phyloP scores from a whole-genome alignment of 2,329 filamentous ascomycete species.

The Penicillium vulpinum region DNA sequence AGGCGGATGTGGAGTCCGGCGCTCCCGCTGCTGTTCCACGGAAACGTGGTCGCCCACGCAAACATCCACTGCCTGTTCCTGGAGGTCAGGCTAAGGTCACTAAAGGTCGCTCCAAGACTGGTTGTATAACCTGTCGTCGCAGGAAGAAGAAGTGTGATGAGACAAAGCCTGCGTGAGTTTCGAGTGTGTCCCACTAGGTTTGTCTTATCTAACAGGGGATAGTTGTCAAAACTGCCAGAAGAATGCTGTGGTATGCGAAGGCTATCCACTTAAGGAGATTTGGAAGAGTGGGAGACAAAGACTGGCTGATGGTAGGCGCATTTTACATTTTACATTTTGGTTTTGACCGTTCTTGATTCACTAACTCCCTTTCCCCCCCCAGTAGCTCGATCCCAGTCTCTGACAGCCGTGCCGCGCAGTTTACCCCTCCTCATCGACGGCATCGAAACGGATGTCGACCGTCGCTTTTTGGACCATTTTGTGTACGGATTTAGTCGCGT shows the following conservation, averaged over 20 bases:
- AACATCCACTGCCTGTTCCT: conserved; percentile 67
- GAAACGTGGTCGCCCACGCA: conserved; percentile 77
- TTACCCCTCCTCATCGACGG: conserved; percentile 70
- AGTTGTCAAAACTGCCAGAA: conserved; percentile 77
- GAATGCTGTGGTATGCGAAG: conserved; percentile 88
- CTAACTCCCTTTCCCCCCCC: conserved; percentile 6
- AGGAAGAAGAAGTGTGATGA: conserved; percentile 62
- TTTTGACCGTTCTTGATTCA: conserved; percentile 3
- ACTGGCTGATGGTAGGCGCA: conserved; percentile 60
- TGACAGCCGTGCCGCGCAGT: conserved; percentile 42
- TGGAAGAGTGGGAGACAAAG: conserved; percentile 85
- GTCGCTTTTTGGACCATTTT: conserved; percentile 80
- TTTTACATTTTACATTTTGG: conserved; percentile 4
- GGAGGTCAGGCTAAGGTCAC: conserved; percentile 67
- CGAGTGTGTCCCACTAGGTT: not conserved
- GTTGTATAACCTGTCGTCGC: conserved; percentile 60
- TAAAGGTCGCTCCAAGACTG: conserved; percentile 66
- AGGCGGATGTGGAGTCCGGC: conserved; percentile 33
- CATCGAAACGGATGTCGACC: conserved; percentile 76
- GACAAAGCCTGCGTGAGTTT: conserved; percentile 43
- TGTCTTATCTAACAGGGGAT: conserved; percentile 7
- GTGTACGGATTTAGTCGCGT: conserved; percentile 75
- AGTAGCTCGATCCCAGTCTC: conserved; percentile 35
- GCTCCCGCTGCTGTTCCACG: conserved; percentile 47
- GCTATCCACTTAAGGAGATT: conserved; percentile 80